Conservation (phyloP, 1,139 yeast species). For the Scheffersomyces quercinus region DNA sequence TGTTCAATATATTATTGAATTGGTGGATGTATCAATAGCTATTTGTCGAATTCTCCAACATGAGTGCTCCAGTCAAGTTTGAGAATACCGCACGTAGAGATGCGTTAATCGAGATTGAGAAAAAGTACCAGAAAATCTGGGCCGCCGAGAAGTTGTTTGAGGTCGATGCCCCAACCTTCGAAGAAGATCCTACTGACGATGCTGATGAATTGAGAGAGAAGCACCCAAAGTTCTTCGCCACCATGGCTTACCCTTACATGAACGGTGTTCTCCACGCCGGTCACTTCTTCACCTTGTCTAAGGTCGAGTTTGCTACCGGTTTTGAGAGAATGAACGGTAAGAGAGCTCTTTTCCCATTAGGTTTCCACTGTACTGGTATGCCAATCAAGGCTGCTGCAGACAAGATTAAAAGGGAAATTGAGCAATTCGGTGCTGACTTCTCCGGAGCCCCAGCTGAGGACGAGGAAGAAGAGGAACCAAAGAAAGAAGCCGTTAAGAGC, state of each 20-base stretch:
- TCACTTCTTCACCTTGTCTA: slow-evolving; percentile 92
- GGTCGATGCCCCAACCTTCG: slow-evolving; percentile 79
- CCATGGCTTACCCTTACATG: slow-evolving; percentile 99
- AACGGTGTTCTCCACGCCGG: slow-evolving; percentile 99
- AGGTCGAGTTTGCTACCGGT: slow-evolving; percentile 91
- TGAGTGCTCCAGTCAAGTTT: slow-evolving; percentile 47
- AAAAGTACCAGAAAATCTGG: slow-evolving; percentile 88
- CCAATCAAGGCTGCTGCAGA: slow-evolving; percentile 98
- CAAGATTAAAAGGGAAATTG: slow-evolving; percentile 89
- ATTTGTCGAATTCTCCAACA: slow-evolving; percentile 11
- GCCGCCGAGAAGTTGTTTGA: slow-evolving; percentile 81
- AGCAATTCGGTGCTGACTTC: slow-evolving; percentile 83
- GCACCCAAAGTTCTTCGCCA: slow-evolving; percentile 84
- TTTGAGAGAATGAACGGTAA: slow-evolving; percentile 95
- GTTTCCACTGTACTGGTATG: slow-evolving; percentile 99
- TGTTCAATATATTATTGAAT: no score
- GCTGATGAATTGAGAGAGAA: slow-evolving; percentile 72
- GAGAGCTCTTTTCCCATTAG: slow-evolving; percentile 91
- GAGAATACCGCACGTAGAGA: slow-evolving; percentile 87
- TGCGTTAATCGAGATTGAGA: slow-evolving; percentile 84
- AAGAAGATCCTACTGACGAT: slow-evolving; percentile 60
- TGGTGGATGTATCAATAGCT: no score
- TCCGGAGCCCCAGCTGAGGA: slow-evolving; percentile 62
- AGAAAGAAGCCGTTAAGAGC: slow-evolving; percentile 39
- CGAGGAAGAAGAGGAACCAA: slow-evolving; percentile 48